Evolutionary conservation across 805 yeast species (phyloP).

Genomic region (Saccharomycopsis fibuligera): DNA sequence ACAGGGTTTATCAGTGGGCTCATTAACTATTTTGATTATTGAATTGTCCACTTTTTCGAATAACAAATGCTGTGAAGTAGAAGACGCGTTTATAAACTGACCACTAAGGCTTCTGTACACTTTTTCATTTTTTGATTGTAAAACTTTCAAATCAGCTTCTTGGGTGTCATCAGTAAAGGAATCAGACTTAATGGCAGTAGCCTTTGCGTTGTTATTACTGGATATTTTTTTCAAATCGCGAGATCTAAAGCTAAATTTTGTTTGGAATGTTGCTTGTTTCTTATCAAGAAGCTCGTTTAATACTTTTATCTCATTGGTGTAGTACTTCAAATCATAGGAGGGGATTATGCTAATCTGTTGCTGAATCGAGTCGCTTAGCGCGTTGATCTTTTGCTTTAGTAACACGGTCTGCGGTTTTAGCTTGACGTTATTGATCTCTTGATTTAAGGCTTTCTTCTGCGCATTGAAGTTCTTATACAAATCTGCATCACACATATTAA

Average conservation of each 20-base stretch:
- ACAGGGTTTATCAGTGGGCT: no score
- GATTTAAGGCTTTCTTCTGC: no score
- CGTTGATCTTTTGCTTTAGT: not conserved
- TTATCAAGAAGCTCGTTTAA: not conserved
- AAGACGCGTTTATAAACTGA: not conserved
- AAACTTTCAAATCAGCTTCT: not conserved
- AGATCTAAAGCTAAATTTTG: constrained; percentile 3
- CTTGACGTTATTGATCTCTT: not conserved
- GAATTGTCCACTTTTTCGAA: not conserved
- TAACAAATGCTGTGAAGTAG: not conserved
- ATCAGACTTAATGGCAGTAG: no score
- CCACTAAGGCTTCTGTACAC: not conserved
- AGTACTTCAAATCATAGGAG: constrained; percentile 6
- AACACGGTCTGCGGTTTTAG: not conserved
- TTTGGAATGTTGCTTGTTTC: constrained; percentile 1
- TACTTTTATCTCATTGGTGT: constrained; percentile 4
- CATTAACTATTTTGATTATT: not conserved
- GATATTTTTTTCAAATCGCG: not conserved
- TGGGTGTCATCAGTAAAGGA: no score
- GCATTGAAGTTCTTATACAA: no score
- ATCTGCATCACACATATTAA: no score
- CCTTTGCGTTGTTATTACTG: not conserved
- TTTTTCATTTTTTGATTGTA: not conserved
- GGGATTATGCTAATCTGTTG: not conserved
- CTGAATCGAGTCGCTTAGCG: not conserved